phyloP scores from a whole-genome alignment of 2,329 filamentous ascomycete genomes.

The Trichocomaceae sp. region DNA sequence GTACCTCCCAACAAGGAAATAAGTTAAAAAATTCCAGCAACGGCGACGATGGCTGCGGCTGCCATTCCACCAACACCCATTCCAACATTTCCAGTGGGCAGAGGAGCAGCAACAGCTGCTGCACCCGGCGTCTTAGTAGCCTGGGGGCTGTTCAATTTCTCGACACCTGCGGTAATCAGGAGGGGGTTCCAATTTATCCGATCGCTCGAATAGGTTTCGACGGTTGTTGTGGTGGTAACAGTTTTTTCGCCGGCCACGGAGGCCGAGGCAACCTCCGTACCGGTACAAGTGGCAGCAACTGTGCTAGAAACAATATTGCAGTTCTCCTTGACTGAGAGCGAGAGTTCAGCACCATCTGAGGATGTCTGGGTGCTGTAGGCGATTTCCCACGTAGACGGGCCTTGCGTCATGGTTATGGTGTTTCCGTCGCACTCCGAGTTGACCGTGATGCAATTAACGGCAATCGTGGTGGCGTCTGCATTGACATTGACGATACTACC shows the following conservation, averaged over 20 bases:
- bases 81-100: conserved; percentile 9
- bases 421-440: conserved; percentile 9
- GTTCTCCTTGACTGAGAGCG: conserved; percentile 10
- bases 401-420: conserved; percentile 16
- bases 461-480: conserved; percentile 16
- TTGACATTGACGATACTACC: conserved; percentile 17
- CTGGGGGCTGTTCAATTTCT: conserved; percentile 15
- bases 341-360: conserved; percentile 4
- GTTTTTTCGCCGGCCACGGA: neutral
- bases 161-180: conserved; percentile 16
- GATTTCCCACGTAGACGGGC: conserved; percentile 17
- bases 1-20: neutral
- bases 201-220: neutral
- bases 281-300: conserved; percentile 14
- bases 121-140: conserved; percentile 13
- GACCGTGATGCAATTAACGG: conserved; percentile 12
- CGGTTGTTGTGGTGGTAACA: conserved; percentile 7
- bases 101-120: neutral
- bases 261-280: conserved; percentile 3
- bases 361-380: conserved; percentile 12
- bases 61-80: conserved; percentile 16
- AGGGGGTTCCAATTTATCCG: conserved; percentile 15
- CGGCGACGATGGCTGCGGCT: conserved; percentile 30
- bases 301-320: conserved; percentile 18
- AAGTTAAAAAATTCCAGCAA: conserved; percentile 25